Evolutionary conservation across 495 filamentous ascomycete species (phyloP).

Genomic region (Hypomontagnella monticulosa): DNA sequence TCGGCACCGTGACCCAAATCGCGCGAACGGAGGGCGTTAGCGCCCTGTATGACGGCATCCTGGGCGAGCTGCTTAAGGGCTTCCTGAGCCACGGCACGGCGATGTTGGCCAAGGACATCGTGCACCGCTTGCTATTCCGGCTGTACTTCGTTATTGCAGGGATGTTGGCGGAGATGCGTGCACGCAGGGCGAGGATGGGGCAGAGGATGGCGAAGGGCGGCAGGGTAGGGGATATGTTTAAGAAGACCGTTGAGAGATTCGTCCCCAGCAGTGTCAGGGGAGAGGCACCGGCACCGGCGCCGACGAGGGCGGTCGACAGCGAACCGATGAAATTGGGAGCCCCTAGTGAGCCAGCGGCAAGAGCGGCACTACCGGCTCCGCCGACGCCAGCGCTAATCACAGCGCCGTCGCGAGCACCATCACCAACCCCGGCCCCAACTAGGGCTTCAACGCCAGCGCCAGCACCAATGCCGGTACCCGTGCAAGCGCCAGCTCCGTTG

Average conservation of each 20-base stretch:
- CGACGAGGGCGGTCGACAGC: not conserved
- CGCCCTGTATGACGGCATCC: conserved; percentile 80
- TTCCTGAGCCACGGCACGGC: conserved; percentile 89
- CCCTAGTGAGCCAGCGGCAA: not conserved
- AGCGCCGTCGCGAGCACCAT: not conserved
- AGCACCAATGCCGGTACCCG: not conserved
- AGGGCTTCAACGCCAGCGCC: not conserved
- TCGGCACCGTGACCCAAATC: conserved; percentile 70
- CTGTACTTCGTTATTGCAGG: conserved; percentile 66
- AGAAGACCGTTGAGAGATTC: not conserved
- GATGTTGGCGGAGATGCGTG: conserved; percentile 42
- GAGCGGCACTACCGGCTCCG: not conserved
- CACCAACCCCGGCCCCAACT: not conserved
- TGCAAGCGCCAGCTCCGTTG: not conserved
- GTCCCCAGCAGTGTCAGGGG: not conserved
- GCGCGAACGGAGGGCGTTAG: conserved; percentile 70
- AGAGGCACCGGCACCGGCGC: not conserved
- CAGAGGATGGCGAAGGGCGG: not conserved
- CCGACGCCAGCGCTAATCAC: not conserved
- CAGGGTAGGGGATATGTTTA: not conserved
- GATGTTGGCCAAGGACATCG: conserved; percentile 86
- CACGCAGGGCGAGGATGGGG: conserved; percentile 13
- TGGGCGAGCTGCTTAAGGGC: conserved; percentile 80
- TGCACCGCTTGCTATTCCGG: conserved; percentile 78
- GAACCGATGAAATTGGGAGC: not conserved